Evolutionary conservation across 2,329 filamentous ascomycete species (phyloP), one percentile per base, ranked within the genome.

Genomic region (Monilinia vaccinii-corymbosi): DNA sequence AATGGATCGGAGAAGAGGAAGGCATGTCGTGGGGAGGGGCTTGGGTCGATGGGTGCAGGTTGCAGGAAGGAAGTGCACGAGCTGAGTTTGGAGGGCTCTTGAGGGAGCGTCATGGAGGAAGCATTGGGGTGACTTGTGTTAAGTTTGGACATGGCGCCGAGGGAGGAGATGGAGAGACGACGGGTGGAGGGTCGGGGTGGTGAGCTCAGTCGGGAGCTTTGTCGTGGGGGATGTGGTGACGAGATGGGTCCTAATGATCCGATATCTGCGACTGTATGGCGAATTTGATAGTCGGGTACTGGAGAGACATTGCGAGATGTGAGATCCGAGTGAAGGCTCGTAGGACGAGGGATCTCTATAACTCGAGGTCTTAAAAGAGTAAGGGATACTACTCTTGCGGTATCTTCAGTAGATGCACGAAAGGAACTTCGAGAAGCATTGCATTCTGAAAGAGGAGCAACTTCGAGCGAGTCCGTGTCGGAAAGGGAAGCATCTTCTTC

Each of bases 401-500:
- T 84, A 64, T 79, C 79, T 70, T 83, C 78, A 64, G 79, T 77
- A 67, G 68, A 70, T 56, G 57, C 65, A 45, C 65, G 65, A 55
- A 56, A 67, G 28, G 66, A 66, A 53, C 65, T 56, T 7, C 66
- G 68, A 11, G 64, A 53, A 6, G 64, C 66, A 42, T 71, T 66
- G 55, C 75, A 76, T 61, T 71, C 76, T 23, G 73, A 74, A 23
- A 46, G 47, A 32, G 58, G 57, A 38, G 36, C 31, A 31, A 45
- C 61, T 34, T 67, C 68, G 58, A 73, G 69, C 63, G 78, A 79
- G 65, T 82, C 81, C 59, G 81, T 84, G 67, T 83, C 83, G 49
- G 80, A 82, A 1, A 83, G 83, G 1, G 83, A 86, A 34, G 78
- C 82, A 64, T 86, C 84, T 69, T 87, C 84, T 65, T 87, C 84